phyloP scores from a whole-genome alignment of 331 rosid species.

The Telfairia occidentalis region DNA sequence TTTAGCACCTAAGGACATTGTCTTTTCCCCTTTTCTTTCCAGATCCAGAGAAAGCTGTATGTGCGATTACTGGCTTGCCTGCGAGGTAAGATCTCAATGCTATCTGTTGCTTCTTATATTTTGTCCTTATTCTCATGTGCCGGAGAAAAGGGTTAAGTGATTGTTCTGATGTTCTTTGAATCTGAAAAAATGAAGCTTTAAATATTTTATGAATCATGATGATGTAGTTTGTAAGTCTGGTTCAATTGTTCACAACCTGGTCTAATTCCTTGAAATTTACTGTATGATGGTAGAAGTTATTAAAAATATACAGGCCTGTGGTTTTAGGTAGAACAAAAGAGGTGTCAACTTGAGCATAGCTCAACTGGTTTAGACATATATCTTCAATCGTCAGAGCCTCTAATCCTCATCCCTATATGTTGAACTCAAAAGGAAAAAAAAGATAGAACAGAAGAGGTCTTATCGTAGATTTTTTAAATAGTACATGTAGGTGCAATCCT shows the following conservation, averaged over 20 bases:
- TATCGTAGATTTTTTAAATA: neutral
- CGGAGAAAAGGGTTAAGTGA: neutral
- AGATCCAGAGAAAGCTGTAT: constrained; percentile 81
- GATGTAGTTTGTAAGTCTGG: neutral
- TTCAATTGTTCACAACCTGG: neutral
- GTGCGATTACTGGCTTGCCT: constrained; percentile 83
- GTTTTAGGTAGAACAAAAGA: neutral
- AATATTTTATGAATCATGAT: neutral
- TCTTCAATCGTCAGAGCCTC: too few relatives aligned
- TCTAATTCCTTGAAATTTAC: neutral
- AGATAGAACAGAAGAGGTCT: neutral
- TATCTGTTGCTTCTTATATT: constrained; percentile 12
- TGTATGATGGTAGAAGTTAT: neutral
- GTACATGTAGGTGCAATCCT: neutral
- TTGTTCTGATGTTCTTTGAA: neutral
- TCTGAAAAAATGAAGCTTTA: neutral
- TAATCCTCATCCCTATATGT: too few relatives aligned
- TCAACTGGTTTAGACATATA: too few relatives aligned
- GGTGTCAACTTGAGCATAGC: too few relatives aligned
- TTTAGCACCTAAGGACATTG: neutral
- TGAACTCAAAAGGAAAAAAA: too few relatives aligned
- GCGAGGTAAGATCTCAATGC: constrained; percentile 62
- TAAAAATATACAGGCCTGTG: neutral
- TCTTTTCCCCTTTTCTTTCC: constrained; percentile 21
- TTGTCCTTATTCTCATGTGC: neutral